Conservation (phyloP, 306 rosid species). For the Quercus variabilis region DNA sequence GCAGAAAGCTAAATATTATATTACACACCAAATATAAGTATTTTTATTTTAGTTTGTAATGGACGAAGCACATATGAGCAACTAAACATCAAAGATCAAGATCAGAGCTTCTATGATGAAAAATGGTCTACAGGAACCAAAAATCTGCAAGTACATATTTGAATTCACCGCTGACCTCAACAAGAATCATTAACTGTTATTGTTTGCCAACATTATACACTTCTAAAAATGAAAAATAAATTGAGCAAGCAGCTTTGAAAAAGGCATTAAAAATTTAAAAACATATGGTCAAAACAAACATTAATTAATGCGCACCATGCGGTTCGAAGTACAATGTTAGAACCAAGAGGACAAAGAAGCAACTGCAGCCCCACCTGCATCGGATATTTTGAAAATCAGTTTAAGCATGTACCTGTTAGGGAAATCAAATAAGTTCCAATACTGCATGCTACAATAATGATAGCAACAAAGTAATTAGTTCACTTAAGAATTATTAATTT, state of each 20-base stretch:
- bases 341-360: slow-evolving; percentile 79
- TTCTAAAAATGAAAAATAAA: background rate
- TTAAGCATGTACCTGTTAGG: background rate
- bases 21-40: background rate
- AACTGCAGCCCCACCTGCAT: slow-evolving; percentile 78
- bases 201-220: background rate
- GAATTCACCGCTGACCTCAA: background rate
- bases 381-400: slow-evolving; percentile 14
- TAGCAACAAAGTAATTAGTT: background rate
- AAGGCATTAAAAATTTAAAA: background rate
- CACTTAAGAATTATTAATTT: background rate
- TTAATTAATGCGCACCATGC: slow-evolving; percentile 57
- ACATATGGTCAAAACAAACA: background rate
- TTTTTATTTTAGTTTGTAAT: background rate
- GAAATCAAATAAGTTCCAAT: background rate
- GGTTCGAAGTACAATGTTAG: slow-evolving; percentile 73
- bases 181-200: background rate
- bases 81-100: background rate
- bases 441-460: background rate
- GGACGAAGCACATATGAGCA: background rate
- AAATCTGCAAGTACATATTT: background rate
- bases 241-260: background rate
- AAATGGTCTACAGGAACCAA: background rate
- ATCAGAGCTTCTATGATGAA: background rate
- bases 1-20: background rate